phyloP scores from a whole-genome alignment of 1,284 basidiomycete genomes.

The Tilletia caries region DNA sequence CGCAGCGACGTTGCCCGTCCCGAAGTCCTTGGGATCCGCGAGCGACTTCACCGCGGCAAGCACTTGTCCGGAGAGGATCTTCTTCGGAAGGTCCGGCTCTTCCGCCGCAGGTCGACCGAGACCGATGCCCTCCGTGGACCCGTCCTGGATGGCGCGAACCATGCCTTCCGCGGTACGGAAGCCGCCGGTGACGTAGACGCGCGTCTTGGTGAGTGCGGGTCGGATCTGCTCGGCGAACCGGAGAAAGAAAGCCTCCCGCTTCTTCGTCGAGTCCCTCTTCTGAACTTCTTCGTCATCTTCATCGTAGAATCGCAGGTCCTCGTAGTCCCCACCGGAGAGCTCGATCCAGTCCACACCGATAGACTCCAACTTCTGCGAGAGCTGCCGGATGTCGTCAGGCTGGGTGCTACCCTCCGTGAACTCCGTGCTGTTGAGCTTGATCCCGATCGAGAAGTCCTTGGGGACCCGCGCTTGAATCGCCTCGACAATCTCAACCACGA shows the following conservation, averaged over 20 bases:
- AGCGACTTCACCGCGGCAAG: slow-evolving; percentile 36
- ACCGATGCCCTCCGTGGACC: slow-evolving; percentile 56
- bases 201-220: slow-evolving; percentile 42
- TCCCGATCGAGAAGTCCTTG: slow-evolving; percentile 56
- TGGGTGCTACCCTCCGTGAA: slow-evolving; percentile 20
- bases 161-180: slow-evolving; percentile 58
- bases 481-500: slow-evolving; percentile 54
- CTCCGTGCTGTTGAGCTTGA: slow-evolving; percentile 59
- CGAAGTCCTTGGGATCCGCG: slow-evolving; percentile 21
- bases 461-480: slow-evolving; percentile 57
- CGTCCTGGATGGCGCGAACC: slow-evolving; percentile 51
- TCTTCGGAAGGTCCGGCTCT: slow-evolving; percentile 57
- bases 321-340: slow-evolving; percentile 27
- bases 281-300: slow-evolving; percentile 27
- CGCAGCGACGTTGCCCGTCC: slow-evolving; percentile 17
- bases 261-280: slow-evolving; percentile 53
- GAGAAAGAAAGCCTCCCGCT: slow-evolving; percentile 56
- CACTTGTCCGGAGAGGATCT: slow-evolving; percentile 55
- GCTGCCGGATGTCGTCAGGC: slow-evolving; percentile 18
- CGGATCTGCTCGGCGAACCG: slow-evolving; percentile 29
- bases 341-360: slow-evolving; percentile 26
- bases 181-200: slow-evolving; percentile 57
- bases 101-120: slow-evolving; percentile 58
- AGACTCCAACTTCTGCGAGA: slow-evolving; percentile 20
- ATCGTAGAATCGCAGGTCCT: slow-evolving; percentile 8